Conservation (phyloP, 345 rosid genomes). For the Aethionema arabicum region DNA sequence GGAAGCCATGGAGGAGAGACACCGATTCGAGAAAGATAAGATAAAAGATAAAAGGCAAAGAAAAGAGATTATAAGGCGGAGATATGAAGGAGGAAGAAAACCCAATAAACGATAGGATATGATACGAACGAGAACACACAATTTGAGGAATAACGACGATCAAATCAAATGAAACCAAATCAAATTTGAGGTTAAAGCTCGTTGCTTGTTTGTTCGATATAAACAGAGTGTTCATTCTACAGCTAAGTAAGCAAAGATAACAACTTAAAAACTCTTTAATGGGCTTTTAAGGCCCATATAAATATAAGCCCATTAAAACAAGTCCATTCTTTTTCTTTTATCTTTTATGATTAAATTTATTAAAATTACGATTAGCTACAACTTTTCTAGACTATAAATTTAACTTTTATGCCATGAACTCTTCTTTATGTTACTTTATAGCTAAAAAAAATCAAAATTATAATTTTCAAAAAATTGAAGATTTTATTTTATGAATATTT, state of each 20-base stretch:
- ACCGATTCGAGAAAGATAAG: slow-evolving; percentile 26
- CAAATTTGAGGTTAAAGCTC: slow-evolving; percentile 28
- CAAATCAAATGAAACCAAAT: slow-evolving; percentile 6
- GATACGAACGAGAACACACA: slow-evolving; percentile 31
- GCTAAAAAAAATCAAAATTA: too few species aligned
- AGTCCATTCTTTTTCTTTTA: too few species aligned
- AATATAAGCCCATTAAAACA: slow-evolving; percentile 7
- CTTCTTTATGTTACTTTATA: too few species aligned
- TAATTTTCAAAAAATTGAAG: too few species aligned
- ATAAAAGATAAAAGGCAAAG: not conserved
- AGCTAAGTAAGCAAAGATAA: slow-evolving; percentile 26
- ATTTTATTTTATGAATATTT: too few species aligned
- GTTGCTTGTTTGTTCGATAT: slow-evolving; percentile 37
- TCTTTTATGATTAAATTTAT: not conserved
- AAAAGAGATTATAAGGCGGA: slow-evolving; percentile 1
- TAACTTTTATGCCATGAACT: too few species aligned
- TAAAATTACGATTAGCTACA: not conserved
- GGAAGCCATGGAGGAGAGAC: slow-evolving; percentile 39
- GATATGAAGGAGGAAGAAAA: not conserved
- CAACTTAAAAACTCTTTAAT: not conserved
- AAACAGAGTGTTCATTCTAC: slow-evolving; percentile 36
- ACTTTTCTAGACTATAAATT: too few species aligned
- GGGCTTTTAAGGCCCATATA: slow-evolving; percentile 19
- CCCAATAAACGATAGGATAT: slow-evolving; percentile 2
- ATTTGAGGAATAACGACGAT: slow-evolving; percentile 22